Base-by-base conservation (phyloP, 2,329 filamentous ascomycete species). In the Fusarium abutilonis region DNA sequence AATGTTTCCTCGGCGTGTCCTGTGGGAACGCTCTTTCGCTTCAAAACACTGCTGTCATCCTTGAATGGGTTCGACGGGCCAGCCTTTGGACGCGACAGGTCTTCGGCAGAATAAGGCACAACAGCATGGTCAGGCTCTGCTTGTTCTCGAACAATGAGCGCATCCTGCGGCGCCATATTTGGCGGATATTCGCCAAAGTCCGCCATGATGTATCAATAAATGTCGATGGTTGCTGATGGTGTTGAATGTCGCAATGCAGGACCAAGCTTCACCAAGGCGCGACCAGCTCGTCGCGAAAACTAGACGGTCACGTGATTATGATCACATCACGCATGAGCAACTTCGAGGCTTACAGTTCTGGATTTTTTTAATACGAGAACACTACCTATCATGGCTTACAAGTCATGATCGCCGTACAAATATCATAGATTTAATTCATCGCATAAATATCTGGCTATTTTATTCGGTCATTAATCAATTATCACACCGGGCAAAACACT, bases 1-100 rank as follows among this genome's bases (percentile, higher is more conserved):
- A 86, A 91, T 0, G 91, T 93, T 76, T 99, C 94, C 68, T 95
- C 86, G 2, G 95, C 95, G 70, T 86, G 89, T 10, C 95, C 95
- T 0, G 95, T 97, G 10, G 91, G 83, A 1, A 93, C 83, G 61
- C 93, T 94, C 73, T 93, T 94, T 58, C 91, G 87, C 77, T 93
- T 94, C 56, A 87, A 74, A 2, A 78, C 76, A 44, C 79, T 84
- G 17, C 82, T 76, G 26, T 87, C 83, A 65, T 88, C 82, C 73
- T 86, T 88, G 76, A 91, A 94, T 1, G 91, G 91, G 71, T 94
- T 94, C 21, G 83, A 78, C 32, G 91, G 91, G 0, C 91, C 91
- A 57, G 88, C 77, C 9, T 80, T 78, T 1, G 89, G 85, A 56
- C 87, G 84, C 42, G 86, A 83, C 36, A 94, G 80, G 69, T 91